Evolutionary conservation across 2,329 filamentous ascomycete genomes (phyloP), one percentile per base, ranked within the genome.

Genomic region (Fusarium brachygibbosum): DNA sequence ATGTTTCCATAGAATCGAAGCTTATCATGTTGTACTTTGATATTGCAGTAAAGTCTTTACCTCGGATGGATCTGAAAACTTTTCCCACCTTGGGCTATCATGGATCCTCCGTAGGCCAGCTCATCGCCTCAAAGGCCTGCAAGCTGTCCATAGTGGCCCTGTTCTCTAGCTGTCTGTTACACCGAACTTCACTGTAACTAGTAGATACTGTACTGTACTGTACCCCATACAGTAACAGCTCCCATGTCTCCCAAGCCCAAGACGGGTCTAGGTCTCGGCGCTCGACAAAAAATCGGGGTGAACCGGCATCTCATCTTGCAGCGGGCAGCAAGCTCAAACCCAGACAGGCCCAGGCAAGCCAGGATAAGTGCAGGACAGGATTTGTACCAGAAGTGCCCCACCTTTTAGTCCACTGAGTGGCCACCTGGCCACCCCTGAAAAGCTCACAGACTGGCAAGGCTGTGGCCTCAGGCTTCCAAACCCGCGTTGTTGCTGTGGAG

Each of bases 401-500:
- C 71, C 25, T 28, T 54, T 32, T 28, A 65, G 61, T 35, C 52
- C 67, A 70, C 62, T 63, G 66, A 73, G 55, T 65, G 71, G 69
- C 64, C 58, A 70, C 63, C 50, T 72, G 51, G 61, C 58, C 72
- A 58, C 60, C 68, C 69, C 71, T 69, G 66, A 70, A 57, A 68
- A 55, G 54, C 38, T 64, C 65, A 59, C 46, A 65, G 40, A 54
- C 58, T 63, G 66, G 41, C 67, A 41, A 74, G 62, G 57, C 67
- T 63, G 53, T 49, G 66, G 77, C 78, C 78, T 79, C 69, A 79
- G 78, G 78, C 78, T 76, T 72, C 75, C 58, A 76, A 51, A n/a
- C 38, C 68, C 51, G 61, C 63, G 62, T 64, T 75, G 77, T 79
- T 79, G 76, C 76, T 70, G 73, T 76, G 77, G 75, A 74, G 69